These are phyloP conservation scores for Phytophthora pinifolia DNA, from an alignment of 352 stramenopile genomes.

Conservation along the genomic window DNA sequence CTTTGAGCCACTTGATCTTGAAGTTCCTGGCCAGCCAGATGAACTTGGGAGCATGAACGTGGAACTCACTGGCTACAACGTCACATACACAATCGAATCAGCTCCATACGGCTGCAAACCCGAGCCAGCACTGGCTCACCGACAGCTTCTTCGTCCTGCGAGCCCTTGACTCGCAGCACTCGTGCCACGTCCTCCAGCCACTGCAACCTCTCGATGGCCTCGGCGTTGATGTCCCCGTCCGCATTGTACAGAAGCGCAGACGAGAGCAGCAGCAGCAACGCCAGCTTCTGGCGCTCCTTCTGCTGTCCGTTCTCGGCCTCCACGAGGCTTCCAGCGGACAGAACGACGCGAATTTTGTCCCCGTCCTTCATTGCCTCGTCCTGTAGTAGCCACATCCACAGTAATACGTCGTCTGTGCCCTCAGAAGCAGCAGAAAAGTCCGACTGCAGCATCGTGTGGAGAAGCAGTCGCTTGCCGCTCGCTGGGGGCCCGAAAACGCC, in stretches of 20 bases:
- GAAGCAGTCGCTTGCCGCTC: slow-evolving; percentile 49
- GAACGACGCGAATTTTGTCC: slow-evolving; percentile 20
- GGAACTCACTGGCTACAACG: slow-evolving; percentile 39
- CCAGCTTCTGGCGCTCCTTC: slow-evolving; percentile 20
- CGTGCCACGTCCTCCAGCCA: slow-evolving; percentile 46
- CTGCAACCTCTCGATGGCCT: slow-evolving; percentile 43
- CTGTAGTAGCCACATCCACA: slow-evolving; percentile 48
- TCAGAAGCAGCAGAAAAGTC: slow-evolving; percentile 19
- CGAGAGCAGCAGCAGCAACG: slow-evolving; percentile 59
- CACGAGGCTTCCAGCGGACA: slow-evolving; percentile 18
- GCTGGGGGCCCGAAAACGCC: slow-evolving; percentile 41
- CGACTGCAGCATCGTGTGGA: slow-evolving; percentile 43
- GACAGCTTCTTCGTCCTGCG: slow-evolving; percentile 62
- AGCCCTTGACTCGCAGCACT: slow-evolving; percentile 48
- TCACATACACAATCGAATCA: slow-evolving; percentile 7
- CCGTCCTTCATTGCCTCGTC: neutral
- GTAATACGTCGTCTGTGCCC: slow-evolving; percentile 26
- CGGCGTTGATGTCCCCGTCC: slow-evolving; percentile 50
- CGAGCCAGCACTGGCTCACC: slow-evolving; percentile 21
- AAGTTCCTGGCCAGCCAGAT: slow-evolving; percentile 65
- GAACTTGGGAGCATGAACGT: slow-evolving; percentile 52
- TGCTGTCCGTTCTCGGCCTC: slow-evolving; percentile 15
- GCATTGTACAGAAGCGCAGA: slow-evolving; percentile 62
- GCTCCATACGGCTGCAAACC: neutral
- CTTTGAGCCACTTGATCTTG: slow-evolving; percentile 72